A percentile compares a stretch with the other conserved stretches of the same genome.
phyloP scores from a whole-genome alignment of 305 asterid genomes.

The Fraxinus platypoda region DNA sequence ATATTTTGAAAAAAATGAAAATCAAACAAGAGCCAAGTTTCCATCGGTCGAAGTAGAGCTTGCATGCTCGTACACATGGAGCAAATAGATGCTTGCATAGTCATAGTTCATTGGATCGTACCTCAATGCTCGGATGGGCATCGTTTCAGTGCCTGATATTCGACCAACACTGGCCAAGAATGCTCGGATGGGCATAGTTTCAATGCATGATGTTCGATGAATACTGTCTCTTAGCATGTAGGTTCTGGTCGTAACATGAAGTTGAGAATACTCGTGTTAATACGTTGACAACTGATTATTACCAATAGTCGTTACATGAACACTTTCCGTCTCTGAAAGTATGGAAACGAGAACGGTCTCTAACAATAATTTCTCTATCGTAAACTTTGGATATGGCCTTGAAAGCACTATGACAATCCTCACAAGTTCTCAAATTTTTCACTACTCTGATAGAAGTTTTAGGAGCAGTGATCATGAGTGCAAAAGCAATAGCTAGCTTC shows the following conservation, averaged over 20 bases:
- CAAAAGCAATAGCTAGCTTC: conserved; percentile 64
- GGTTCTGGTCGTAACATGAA: neutral
- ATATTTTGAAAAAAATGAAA: too few relatives aligned
- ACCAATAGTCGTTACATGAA: conserved; percentile 64
- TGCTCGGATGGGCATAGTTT: neutral
- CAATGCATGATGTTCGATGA: neutral
- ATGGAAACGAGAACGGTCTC: conserved; percentile 63
- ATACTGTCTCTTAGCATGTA: neutral
- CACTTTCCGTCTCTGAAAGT: conserved; percentile 49
- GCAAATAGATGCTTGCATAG: neutral
- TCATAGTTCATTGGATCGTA: neutral
- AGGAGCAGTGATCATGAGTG: conserved; percentile 39
- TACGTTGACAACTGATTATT: neutral
- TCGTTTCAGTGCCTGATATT: neutral
- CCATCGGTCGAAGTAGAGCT: too few relatives aligned
- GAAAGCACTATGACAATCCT: conserved; percentile 54
- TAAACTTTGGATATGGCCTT: conserved; percentile 60
- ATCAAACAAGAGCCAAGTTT: too few relatives aligned
- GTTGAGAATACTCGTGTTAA: neutral
- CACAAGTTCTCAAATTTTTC: conserved; percentile 60
- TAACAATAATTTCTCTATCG: conserved; percentile 51
- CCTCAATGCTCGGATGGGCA: neutral
- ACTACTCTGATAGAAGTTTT: conserved; percentile 42
- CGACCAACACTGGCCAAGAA: neutral
- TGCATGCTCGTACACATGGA: neutral